These are phyloP conservation scores for Bruguiera sexangula DNA, from an alignment of 345 rosid species.

Conservation along the genomic window DNA sequence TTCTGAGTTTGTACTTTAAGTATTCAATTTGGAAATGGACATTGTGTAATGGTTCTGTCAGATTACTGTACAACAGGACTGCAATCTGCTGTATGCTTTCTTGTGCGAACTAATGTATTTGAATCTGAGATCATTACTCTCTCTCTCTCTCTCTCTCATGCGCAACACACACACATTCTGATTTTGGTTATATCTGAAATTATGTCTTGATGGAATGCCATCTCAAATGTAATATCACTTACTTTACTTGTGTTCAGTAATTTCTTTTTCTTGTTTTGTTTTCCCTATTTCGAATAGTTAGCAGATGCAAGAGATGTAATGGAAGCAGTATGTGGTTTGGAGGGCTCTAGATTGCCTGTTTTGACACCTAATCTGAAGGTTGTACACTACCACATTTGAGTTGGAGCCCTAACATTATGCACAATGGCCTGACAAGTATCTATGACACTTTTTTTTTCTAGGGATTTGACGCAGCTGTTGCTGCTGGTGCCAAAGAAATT, in stretches of 20 bases:
- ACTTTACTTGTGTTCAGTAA: not conserved
- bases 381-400: not conserved
- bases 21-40: no score
- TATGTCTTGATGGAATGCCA: no score
- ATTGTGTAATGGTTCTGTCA: no score
- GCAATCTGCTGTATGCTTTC: no score
- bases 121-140: not conserved
- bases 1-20: no score
- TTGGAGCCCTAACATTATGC: not conserved
- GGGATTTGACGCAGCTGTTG: slow-evolving; percentile 75
- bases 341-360: slow-evolving; percentile 43
- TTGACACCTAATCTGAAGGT: slow-evolving; percentile 58
- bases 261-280: not conserved
- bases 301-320: slow-evolving; percentile 76
- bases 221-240: not conserved
- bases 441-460: slow-evolving; percentile 28
- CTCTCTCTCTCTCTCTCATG: not conserved
- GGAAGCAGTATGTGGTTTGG: slow-evolving; percentile 35
- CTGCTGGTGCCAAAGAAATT: slow-evolving; percentile 77
- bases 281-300: slow-evolving; percentile 29
- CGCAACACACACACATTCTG: no score
- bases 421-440: not conserved
- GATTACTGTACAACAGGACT: no score
- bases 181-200: no score
- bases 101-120: not conserved